Evolutionary conservation across 2,329 filamentous ascomycete genomes (phyloP).

Genomic region (Chaetomiaceae sp.): DNA sequence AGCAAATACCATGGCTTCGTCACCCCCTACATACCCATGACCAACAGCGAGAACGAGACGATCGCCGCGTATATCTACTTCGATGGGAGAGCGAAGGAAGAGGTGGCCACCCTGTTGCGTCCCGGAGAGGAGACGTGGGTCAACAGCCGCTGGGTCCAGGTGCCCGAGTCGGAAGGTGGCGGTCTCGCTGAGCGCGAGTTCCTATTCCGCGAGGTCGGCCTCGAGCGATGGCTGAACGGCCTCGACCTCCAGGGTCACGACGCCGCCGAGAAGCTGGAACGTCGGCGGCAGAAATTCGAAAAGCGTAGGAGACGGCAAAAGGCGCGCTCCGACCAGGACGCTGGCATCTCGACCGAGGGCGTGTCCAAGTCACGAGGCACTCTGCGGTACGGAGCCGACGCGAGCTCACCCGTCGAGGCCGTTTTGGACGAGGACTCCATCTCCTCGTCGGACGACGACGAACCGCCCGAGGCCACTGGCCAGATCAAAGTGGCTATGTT

Average conservation of each 20-base stretch:
- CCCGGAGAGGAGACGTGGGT: slow-evolving; percentile 98
- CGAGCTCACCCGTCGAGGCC: slow-evolving; percentile 65
- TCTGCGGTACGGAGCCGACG: slow-evolving; percentile 74
- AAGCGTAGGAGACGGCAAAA: slow-evolving; percentile 60
- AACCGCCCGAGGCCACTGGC: slow-evolving; percentile 86
- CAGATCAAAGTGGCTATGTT: slow-evolving; percentile 99
- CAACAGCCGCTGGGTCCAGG: slow-evolving; percentile 94
- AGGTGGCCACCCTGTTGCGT: slow-evolving; percentile 87
- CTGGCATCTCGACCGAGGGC: slow-evolving; percentile 34
- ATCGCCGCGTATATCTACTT: slow-evolving; percentile 99
- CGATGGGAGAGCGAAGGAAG: slow-evolving; percentile 88
- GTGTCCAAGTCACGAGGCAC: slow-evolving; percentile 48
- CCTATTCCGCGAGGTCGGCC: slow-evolving; percentile 89
- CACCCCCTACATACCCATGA: slow-evolving; percentile 84
- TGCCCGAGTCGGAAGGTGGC: slow-evolving; percentile 84
- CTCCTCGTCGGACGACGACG: slow-evolving; percentile 72
- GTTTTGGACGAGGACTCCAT: slow-evolving; percentile 64
- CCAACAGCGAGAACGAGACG: slow-evolving; percentile 89
- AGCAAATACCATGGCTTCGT: slow-evolving; percentile 51
- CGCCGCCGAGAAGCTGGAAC: slow-evolving; percentile 82
- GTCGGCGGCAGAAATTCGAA: slow-evolving; percentile 74
- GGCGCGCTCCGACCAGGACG: slow-evolving; percentile 33
- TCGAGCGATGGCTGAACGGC: slow-evolving; percentile 95
- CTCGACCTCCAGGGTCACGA: slow-evolving; percentile 92
- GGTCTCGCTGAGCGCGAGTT: slow-evolving; percentile 95